A percentile compares a stretch with the other conserved stretches of the same genome.
These are phyloP conservation scores for Colletotrichum phormii DNA, from an alignment of 2,329 filamentous ascomycete species.

Conservation along the genomic window DNA sequence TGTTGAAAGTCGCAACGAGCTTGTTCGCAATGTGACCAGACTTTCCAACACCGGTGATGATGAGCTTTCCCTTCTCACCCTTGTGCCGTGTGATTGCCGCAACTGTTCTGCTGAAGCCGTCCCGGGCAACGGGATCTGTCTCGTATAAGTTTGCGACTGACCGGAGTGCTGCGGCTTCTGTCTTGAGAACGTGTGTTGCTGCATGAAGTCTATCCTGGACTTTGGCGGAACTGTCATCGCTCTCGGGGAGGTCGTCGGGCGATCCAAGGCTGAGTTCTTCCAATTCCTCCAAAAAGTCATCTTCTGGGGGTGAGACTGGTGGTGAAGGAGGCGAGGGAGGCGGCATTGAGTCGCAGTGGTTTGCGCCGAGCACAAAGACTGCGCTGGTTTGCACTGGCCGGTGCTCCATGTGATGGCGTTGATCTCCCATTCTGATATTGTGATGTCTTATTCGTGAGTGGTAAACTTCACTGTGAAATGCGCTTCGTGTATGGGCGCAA, in stretches of 20 bases:
- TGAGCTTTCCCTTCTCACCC: conserved; percentile 76
- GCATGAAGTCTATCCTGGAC: conserved; percentile 61
- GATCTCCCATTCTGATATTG: conserved; percentile 31
- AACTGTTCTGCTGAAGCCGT: conserved; percentile 78
- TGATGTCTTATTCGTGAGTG: not conserved
- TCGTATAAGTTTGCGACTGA: conserved; percentile 82
- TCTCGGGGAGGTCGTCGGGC: conserved; percentile 34
- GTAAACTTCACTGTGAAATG: not conserved
- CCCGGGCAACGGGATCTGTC: conserved; percentile 72
- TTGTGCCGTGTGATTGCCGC: conserved; percentile 74
- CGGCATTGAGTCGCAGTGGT: conserved; percentile 52
- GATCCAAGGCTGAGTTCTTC: conserved; percentile 36
- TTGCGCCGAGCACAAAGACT: conserved; percentile 57
- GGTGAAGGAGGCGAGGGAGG: conserved; percentile 65
- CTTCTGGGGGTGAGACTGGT: conserved; percentile 34
- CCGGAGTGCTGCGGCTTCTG: conserved; percentile 82
- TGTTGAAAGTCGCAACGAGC: conserved; percentile 92
- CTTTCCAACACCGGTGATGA: conserved; percentile 91
- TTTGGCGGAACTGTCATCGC: conserved; percentile 37
- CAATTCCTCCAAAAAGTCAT: conserved; percentile 29
- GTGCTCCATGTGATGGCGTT: conserved; percentile 42
- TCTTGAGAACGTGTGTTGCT: conserved; percentile 86
- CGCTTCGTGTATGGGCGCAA: not conserved
- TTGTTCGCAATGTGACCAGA: conserved; percentile 92
- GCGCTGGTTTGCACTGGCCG: conserved; percentile 64